Conservation (phyloP, 345 rosid genomes). For the Aquilaria malaccensis region DNA sequence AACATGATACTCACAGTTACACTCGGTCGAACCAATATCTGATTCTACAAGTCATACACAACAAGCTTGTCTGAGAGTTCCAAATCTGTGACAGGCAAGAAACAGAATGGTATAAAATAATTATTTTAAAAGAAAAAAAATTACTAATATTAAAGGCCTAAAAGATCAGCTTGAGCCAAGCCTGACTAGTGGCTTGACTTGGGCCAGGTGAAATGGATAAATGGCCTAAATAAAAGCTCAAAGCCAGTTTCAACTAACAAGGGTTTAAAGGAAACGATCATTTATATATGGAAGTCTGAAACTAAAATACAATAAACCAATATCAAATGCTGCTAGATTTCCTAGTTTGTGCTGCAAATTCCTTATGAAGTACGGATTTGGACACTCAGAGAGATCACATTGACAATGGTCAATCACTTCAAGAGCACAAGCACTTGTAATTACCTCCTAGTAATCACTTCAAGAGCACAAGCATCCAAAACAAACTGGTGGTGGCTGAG, state of each 20-base stretch:
- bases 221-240: background rate
- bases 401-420: background rate
- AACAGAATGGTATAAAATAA: background rate
- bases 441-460: slow-evolving; percentile 70
- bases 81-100: slow-evolving; percentile 60
- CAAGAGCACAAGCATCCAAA: too few relatives aligned
- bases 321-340: too few relatives aligned
- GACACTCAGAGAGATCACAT: background rate
- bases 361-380: too few relatives aligned
- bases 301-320: too few relatives aligned
- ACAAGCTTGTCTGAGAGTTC: slow-evolving; percentile 93
- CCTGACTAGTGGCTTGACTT: too few relatives aligned
- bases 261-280: background rate
- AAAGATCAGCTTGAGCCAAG: too few relatives aligned
- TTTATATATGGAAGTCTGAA: background rate
- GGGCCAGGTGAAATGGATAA: too few relatives aligned
- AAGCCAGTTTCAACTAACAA: background rate
- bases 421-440: background rate
- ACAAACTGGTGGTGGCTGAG: too few relatives aligned
- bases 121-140: too few relatives aligned
- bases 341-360: too few relatives aligned
- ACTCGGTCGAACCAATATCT: slow-evolving; percentile 91
- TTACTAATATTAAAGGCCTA: too few relatives aligned
- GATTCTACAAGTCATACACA: slow-evolving; percentile 80
- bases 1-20: slow-evolving; percentile 66